Conservation (phyloP, 805 yeast genomes). For the Millerozyma miso region DNA sequence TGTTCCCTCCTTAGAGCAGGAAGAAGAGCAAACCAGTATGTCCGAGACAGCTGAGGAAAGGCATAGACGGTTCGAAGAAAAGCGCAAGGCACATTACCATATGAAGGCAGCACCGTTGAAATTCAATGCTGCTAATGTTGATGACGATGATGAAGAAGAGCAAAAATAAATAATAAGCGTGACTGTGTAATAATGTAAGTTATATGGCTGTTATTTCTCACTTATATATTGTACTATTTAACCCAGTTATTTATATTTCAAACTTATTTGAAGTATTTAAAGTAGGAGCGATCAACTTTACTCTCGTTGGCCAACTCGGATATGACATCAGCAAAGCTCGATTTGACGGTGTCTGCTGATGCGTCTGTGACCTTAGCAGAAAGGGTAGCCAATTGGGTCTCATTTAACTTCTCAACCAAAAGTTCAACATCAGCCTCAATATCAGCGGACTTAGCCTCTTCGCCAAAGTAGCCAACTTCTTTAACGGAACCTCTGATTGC, state of each 20-base stretch:
- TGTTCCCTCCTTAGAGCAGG: constrained; percentile 30
- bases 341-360: constrained; percentile 56
- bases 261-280: constrained; percentile 45
- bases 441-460: constrained; percentile 58
- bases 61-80: constrained; percentile 67
- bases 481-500: constrained; percentile 75
- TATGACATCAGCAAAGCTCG: constrained; percentile 53
- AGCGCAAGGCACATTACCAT: constrained; percentile 78
- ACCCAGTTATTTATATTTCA: constrained; percentile 1
- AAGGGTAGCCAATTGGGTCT: constrained; percentile 67
- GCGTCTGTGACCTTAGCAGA: constrained; percentile 61
- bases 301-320: constrained; percentile 51
- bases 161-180: not conserved
- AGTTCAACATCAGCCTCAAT: constrained; percentile 79
- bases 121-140: constrained; percentile 23
- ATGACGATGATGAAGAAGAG: constrained; percentile 19
- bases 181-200: not conserved
- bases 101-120: constrained; percentile 46
- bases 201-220: not conserved
- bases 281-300: constrained; percentile 46
- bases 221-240: not conserved
- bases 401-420: constrained; percentile 77
- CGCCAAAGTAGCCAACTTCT: constrained; percentile 83
- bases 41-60: constrained; percentile 52
- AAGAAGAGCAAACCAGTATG: constrained; percentile 33